Evolutionary conservation across 441 rosid species (phyloP), one percentile per base, ranked within the genome.

Genomic region (Jatropha multifida): DNA sequence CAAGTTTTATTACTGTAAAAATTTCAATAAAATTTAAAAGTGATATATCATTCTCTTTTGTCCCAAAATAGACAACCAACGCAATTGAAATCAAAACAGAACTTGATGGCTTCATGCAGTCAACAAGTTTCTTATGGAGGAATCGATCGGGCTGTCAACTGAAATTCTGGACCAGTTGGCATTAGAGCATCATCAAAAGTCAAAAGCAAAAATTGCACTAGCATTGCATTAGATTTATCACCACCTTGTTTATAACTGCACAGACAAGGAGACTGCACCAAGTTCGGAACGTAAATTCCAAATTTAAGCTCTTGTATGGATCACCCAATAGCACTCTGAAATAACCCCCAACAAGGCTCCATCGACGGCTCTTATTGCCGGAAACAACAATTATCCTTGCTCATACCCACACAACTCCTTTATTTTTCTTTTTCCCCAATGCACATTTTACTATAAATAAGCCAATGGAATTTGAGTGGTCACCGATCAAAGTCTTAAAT

Each of bases 371-470:
- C 55, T 23, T 51, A 23, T 23, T 23, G 23, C 74, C 4, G 2
- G 11, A 72, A 9, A 72, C 51, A 49, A n/a, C 2, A 32, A 60
- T 37, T 14, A 5, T 12, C 64, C 55, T 55, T 40, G 64, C 38
- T 70, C 51, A 11, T 40, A 67, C 0, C 64, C 11, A 0, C 9
- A 37, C 5, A 2, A 17, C 14, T 38, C 17, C 5, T 60, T 1
- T 56, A 46, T 37, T 42, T 12, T 9, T 5, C 46, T 17, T 1
- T 15, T 9, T 8, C 44, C 10, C 8, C n/a, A 60, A 42, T 26
- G 48, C 17, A 18, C 26, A 58, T 59, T 42, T 38, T 32, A 48
- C 37, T 74, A 78, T 77, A 77, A 73, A 64, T 44, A 40, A 51
- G n/a, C 61, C 68, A 13, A 40, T 37, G 69, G 10, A 27, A 68